phyloP scores from a whole-genome alignment of 129 eudicot genomes.

The Daucus carota region DNA sequence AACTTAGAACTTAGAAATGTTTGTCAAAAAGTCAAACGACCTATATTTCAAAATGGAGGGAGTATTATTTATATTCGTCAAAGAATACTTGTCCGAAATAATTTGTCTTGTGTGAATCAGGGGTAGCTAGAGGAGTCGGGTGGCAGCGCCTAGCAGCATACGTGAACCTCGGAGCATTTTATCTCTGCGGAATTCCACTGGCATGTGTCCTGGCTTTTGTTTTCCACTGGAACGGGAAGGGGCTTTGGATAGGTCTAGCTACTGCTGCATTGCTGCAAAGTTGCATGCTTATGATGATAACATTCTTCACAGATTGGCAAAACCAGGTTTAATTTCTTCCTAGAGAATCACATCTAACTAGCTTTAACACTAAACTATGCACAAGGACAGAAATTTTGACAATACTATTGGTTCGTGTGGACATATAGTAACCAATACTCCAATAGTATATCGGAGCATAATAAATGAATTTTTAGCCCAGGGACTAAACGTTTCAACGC shows the following conservation, averaged over 20 bases:
- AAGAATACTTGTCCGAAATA: no score
- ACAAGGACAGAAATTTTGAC: no score
- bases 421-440: no score
- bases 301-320: conserved; percentile 32
- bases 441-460: neutral
- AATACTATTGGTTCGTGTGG: neutral
- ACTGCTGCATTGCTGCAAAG: conserved; percentile 27
- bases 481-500: neutral
- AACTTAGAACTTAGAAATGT: no score
- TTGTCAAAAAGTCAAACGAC: no score
- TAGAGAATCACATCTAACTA: neutral
- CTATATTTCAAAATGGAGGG: no score
- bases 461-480: neutral
- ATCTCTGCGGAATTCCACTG: conserved; percentile 30
- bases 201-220: conserved; percentile 29
- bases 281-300: conserved; percentile 12
- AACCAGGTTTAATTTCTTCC: conserved; percentile 25
- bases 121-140: conserved; percentile 46
- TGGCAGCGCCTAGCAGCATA: conserved; percentile 50
- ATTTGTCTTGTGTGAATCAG: conserved; percentile 9
- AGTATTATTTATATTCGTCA: no score
- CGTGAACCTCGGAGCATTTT: conserved; percentile 37
- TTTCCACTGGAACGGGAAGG: conserved; percentile 27
- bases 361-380: no score
- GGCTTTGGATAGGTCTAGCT: conserved; percentile 37